Conservation (phyloP, 2,329 filamentous ascomycete species). For the Colletotrichum tropicicola region DNA sequence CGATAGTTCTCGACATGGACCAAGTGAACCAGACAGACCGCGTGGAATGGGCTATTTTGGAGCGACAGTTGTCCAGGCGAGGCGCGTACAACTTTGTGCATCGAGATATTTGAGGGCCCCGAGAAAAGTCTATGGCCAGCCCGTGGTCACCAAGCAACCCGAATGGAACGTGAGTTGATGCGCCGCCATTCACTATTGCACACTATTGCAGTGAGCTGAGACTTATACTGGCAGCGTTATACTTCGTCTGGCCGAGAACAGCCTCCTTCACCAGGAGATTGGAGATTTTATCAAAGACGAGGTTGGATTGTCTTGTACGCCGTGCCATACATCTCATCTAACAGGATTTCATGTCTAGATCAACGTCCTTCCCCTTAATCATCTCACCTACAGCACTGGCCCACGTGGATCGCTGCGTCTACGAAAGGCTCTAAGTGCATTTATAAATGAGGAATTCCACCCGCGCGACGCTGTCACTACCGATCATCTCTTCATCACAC, state of each 20-base stretch:
- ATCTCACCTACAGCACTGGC: constrained; percentile 40
- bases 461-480: constrained; percentile 28
- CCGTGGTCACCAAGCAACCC: constrained; percentile 33
- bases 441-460: constrained; percentile 34
- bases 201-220: not conserved
- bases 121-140: constrained; percentile 33
- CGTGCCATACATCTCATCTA: too few relatives aligned
- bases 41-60: not conserved
- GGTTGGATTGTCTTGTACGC: not conserved
- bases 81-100: constrained; percentile 30
- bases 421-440: constrained; percentile 32
- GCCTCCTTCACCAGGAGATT: constrained; percentile 34
- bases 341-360: constrained; percentile 1
- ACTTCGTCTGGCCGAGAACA: constrained; percentile 35
- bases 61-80: constrained; percentile 24
- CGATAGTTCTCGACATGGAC: too few relatives aligned
- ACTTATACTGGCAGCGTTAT: constrained; percentile 25
- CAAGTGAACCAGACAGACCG: not conserved
- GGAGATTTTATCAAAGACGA: constrained; percentile 27
- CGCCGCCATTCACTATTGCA: not conserved
- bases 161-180: constrained; percentile 30
- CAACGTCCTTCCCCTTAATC: constrained; percentile 28
- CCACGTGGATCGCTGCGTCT: constrained; percentile 38
- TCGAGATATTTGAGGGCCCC: constrained; percentile 30
- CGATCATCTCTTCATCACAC: constrained; percentile 36